These are phyloP conservation scores for Boletus sp. DNA, from an alignment of 768 basidiomycete genomes.

Conservation along the genomic window DNA sequence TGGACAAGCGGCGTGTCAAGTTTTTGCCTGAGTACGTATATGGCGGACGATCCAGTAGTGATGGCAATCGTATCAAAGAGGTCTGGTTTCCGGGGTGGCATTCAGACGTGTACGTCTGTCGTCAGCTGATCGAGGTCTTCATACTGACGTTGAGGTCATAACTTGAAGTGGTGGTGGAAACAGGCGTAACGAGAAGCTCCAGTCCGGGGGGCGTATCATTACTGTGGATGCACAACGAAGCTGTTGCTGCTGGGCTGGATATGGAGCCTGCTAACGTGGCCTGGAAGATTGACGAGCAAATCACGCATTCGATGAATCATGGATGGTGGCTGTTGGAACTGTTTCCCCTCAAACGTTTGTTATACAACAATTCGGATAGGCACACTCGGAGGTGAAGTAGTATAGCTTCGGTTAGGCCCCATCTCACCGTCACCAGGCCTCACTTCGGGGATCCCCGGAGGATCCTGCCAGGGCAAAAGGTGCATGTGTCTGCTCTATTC, in stretches of 20 bases:
- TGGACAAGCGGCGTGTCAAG: slow-evolving; percentile 48
- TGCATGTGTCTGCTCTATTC: slow-evolving; percentile 32
- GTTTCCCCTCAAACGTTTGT: slow-evolving; percentile 24
- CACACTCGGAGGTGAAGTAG: slow-evolving; percentile 20
- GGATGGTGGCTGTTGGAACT: slow-evolving; percentile 27
- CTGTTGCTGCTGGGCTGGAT: slow-evolving; percentile 22
- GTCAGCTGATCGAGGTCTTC: not conserved
- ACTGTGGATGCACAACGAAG: slow-evolving; percentile 33
- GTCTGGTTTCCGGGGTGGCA: slow-evolving; percentile 44
- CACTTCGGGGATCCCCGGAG: slow-evolving; percentile 26
- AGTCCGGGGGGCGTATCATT: slow-evolving; percentile 29
- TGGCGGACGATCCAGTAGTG: slow-evolving; percentile 19
- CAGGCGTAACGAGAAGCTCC: slow-evolving; percentile 27
- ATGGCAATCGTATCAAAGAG: slow-evolving; percentile 35
- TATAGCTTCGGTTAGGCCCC: not conserved
- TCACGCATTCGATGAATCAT: slow-evolving; percentile 14
- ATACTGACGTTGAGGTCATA: slow-evolving; percentile 3
- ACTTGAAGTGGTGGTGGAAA: slow-evolving; percentile 28
- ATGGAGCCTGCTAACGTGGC: slow-evolving; percentile 24
- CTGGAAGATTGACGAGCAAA: slow-evolving; percentile 29
- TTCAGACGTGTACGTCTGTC: slow-evolving; percentile 36
- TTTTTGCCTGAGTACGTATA: slow-evolving; percentile 45
- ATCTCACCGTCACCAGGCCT: slow-evolving; percentile 21
- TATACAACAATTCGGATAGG: slow-evolving; percentile 28
- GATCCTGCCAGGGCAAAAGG: slow-evolving; percentile 30